phyloP scores from a whole-genome alignment of 768 basidiomycete species.

The Rickenella mellea region DNA sequence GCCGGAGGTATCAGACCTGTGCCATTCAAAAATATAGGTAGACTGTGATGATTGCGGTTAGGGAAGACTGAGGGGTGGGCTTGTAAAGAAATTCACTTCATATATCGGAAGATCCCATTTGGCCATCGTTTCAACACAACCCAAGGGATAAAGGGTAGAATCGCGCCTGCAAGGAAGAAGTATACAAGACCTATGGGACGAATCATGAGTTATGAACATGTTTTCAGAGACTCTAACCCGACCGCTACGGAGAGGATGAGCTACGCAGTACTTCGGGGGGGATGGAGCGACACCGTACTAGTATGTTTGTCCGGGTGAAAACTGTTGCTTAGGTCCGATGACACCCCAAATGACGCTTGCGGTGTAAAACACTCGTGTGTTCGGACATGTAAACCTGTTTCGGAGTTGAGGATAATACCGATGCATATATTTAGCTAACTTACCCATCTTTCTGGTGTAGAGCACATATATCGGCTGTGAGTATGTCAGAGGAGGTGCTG shows the following conservation, averaged over 20 bases:
- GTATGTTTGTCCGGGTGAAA: constrained; percentile 9
- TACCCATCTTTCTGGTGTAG: constrained; percentile 13
- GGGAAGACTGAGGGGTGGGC: too few species aligned
- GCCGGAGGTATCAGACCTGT: constrained; percentile 30
- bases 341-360: constrained; percentile 19
- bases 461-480: constrained; percentile 15
- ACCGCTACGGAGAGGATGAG: too few species aligned
- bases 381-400: constrained; percentile 14
- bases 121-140: constrained; percentile 19
- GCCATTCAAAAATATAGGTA: constrained; percentile 31
- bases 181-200: constrained; percentile 14
- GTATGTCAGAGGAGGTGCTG: constrained; percentile 2
- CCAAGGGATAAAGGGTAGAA: constrained; percentile 20
- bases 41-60: too few species aligned
- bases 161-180: constrained; percentile 26
- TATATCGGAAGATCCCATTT: constrained; percentile 11
- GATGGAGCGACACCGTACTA: constrained; percentile 5
- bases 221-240: constrained; percentile 18
- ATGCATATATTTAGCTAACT: too few species aligned
- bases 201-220: not conserved
- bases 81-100: constrained; percentile 9
- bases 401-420: too few species aligned
- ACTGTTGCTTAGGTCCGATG: constrained; percentile 17
- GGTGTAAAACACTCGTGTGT: constrained; percentile 26
- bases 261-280: too few species aligned